phyloP scores from a whole-genome alignment of 495 filamentous ascomycete genomes.

The Durotheca rogersii region DNA sequence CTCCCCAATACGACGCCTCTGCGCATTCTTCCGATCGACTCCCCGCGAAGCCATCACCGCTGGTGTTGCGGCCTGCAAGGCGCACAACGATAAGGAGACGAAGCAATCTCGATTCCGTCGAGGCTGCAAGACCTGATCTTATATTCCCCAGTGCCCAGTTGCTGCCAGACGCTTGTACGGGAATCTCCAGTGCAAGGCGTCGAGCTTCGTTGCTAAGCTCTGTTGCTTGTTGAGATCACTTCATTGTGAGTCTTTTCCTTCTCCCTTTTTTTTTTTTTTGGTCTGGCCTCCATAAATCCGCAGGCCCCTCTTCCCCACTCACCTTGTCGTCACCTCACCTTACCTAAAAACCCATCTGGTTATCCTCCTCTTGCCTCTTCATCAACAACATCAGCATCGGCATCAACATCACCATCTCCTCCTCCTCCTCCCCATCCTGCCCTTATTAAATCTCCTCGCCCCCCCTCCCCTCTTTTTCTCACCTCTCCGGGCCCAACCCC shows the following conservation, averaged over 20 bases:
- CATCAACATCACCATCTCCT: no score
- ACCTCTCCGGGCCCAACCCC: neutral
- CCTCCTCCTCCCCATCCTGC: no score
- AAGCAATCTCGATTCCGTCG: conserved; percentile 31
- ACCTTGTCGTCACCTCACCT: conserved; percentile 34
- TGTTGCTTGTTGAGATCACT: conserved; percentile 43
- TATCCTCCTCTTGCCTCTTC: no score
- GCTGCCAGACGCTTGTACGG: conserved; percentile 37
- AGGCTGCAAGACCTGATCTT: conserved; percentile 25
- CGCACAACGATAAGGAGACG: conserved; percentile 31
- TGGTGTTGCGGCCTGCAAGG: conserved; percentile 14
- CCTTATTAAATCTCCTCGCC: conserved; percentile 16
- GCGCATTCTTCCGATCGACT: conserved; percentile 11
- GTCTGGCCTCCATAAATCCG: conserved; percentile 35
- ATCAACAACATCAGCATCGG: conserved; percentile 3
- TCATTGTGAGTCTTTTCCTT: conserved; percentile 52
- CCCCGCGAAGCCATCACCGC: conserved; percentile 15
- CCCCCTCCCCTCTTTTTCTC: conserved; percentile 5
- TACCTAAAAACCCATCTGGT: conserved; percentile 11
- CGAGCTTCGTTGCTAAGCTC: conserved; percentile 43
- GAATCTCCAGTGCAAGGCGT: conserved; percentile 38
- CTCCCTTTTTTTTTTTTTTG: conserved; percentile 22
- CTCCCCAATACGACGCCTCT: conserved; percentile 1
- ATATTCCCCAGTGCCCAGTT: conserved; percentile 27
- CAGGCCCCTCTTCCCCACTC: conserved; percentile 33